These are phyloP conservation scores for Penicillium sp. DNA, from an alignment of 2,329 filamentous ascomycete species.

Conservation along the genomic window DNA sequence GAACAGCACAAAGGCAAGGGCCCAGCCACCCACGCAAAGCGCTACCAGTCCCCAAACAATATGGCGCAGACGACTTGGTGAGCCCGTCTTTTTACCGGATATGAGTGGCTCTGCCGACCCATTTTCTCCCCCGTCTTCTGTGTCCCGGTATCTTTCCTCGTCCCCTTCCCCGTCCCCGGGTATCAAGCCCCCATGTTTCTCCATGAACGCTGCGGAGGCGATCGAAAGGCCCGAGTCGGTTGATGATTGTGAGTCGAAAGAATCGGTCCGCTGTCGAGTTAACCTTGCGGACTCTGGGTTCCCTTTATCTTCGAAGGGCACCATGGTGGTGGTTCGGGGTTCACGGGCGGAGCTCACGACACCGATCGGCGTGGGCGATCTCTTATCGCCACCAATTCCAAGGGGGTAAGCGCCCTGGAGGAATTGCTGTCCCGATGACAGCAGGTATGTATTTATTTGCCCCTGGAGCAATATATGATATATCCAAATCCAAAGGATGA, in stretches of 20 bases:
- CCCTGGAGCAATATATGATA: neutral
- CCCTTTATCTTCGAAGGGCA: conserved; percentile 23
- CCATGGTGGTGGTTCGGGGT: conserved; percentile 23
- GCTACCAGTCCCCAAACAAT: conserved; percentile 41
- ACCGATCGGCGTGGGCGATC: conserved; percentile 9
- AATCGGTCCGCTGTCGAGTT: conserved; percentile 25
- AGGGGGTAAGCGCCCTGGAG: neutral
- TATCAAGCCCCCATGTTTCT: conserved; percentile 23
- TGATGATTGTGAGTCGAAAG: conserved; percentile 28
- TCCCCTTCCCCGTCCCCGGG: conserved; percentile 7
- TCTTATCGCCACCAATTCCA: conserved; percentile 17
- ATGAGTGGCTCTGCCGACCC: conserved; percentile 28
- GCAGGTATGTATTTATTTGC: neutral
- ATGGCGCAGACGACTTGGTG: conserved; percentile 33
- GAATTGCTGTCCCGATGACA: neutral
- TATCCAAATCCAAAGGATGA: neutral
- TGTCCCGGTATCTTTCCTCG: conserved; percentile 33
- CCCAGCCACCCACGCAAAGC: conserved; percentile 46
- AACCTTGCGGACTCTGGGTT: conserved; percentile 29
- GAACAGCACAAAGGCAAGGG: conserved; percentile 45
- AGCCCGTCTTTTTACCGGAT: conserved; percentile 23
- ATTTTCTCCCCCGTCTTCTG: conserved; percentile 33
- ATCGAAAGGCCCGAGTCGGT: conserved; percentile 37
- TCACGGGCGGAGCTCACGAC: conserved; percentile 10
- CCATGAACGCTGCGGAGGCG: conserved; percentile 29